A percentile compares a stretch with the other conserved stretches of the same genome.
These are phyloP conservation scores for Apiotrichum siamense DNA, from an alignment of 1,284 basidiomycete genomes.

Conservation along the genomic window DNA sequence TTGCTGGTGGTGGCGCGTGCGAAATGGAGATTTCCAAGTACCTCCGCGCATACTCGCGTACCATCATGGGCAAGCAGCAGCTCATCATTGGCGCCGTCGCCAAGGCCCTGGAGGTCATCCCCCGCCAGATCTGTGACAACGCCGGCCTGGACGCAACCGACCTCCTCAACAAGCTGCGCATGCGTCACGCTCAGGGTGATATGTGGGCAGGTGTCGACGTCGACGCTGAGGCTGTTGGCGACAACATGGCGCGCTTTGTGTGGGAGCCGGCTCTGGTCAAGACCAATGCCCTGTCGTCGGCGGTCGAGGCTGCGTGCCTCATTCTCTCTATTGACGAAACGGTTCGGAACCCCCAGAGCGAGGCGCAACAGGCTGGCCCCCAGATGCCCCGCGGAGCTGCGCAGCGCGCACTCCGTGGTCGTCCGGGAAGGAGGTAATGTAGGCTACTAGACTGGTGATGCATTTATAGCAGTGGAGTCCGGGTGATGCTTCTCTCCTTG, in stretches of 20 bases:
- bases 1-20: slow-evolving; percentile 94
- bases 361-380: slow-evolving; percentile 62
- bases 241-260: slow-evolving; percentile 96
- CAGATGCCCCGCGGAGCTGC: slow-evolving; percentile 76
- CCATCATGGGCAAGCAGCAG: slow-evolving; percentile 94
- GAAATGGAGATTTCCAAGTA: slow-evolving; percentile 98
- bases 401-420: slow-evolving; percentile 70
- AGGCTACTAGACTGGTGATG: slow-evolving; percentile 1
- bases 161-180: slow-evolving; percentile 92
- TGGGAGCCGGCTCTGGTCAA: slow-evolving; percentile 98
- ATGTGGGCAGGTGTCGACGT: slow-evolving; percentile 95
- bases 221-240: slow-evolving; percentile 82
- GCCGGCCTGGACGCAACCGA: slow-evolving; percentile 97
- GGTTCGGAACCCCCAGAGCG: slow-evolving; percentile 84
- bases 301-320: slow-evolving; percentile 91
- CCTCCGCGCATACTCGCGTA: slow-evolving; percentile 81
- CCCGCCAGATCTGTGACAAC: slow-evolving; percentile 97
- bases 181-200: slow-evolving; percentile 83
- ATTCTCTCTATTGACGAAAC: slow-evolving; percentile 94
- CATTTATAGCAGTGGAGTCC: background rate
- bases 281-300: slow-evolving; percentile 88
- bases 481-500: too few relatives aligned
- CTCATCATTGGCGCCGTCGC: slow-evolving; percentile 93
- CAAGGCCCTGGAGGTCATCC: slow-evolving; percentile 94
- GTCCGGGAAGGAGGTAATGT: slow-evolving; percentile 37